Evolutionary conservation across 2,329 filamentous ascomycete genomes (phyloP).

Genomic region (Microsporum audouinii): DNA sequence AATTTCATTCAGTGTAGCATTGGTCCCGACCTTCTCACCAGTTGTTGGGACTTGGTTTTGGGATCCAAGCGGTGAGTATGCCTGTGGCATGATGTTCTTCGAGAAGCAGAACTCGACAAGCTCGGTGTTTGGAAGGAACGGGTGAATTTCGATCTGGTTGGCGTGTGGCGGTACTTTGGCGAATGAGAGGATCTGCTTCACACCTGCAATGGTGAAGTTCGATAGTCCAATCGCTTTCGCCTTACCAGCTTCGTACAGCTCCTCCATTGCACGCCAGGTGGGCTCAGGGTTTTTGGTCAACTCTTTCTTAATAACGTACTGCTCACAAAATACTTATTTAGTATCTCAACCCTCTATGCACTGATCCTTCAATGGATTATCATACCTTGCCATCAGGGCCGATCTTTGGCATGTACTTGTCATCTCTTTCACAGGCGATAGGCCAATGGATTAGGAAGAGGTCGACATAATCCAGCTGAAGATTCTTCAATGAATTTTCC

Average conservation of each 20-base stretch:
- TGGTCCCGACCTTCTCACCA: slow-evolving; percentile 53
- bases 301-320: slow-evolving; percentile 53
- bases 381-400: slow-evolving; percentile 42
- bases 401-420: slow-evolving; percentile 36
- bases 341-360: not conserved
- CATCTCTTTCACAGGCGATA: slow-evolving; percentile 40
- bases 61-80: slow-evolving; percentile 47
- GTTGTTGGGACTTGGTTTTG: slow-evolving; percentile 59
- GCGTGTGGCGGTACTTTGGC: slow-evolving; percentile 37
- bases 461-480: slow-evolving; percentile 56
- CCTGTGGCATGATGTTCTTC: slow-evolving; percentile 43
- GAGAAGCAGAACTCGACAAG: slow-evolving; percentile 40
- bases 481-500: slow-evolving; percentile 49
- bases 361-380: not conserved
- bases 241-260: slow-evolving; percentile 45
- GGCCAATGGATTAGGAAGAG: slow-evolving; percentile 61
- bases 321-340: slow-evolving; percentile 35
- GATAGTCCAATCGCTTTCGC: slow-evolving; percentile 56
- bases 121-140: slow-evolving; percentile 41
- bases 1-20: slow-evolving; percentile 48
- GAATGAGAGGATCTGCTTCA: slow-evolving; percentile 12
- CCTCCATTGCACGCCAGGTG: slow-evolving; percentile 58
- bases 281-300: slow-evolving; percentile 52
- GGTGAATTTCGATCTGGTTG: slow-evolving; percentile 44
- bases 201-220: slow-evolving; percentile 14